Conservation (phyloP, 805 yeast species). For the Isabelozyma heimii region DNA sequence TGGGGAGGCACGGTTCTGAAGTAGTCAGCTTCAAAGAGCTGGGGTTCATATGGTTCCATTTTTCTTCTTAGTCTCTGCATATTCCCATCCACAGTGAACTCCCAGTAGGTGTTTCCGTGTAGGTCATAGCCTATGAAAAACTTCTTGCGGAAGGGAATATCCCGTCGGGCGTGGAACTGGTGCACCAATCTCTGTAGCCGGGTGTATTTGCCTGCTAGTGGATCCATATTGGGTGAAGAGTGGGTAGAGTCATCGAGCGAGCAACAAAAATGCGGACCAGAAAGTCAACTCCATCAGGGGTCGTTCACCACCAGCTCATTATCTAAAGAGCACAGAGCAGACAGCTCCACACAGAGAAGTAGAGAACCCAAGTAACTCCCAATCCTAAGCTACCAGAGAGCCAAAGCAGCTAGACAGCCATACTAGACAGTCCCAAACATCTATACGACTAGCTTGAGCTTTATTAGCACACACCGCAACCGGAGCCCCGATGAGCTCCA, state of each 20-base stretch:
- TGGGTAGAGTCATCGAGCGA: background rate
- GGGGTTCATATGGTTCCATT: conserved; percentile 51
- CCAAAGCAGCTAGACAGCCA: no score
- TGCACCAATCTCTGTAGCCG: conserved; percentile 48
- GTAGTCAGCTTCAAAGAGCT: conserved; percentile 54
- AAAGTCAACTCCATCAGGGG: background rate
- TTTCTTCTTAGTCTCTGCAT: conserved; percentile 59
- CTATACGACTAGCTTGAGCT: no score
- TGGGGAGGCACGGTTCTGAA: conserved; percentile 61
- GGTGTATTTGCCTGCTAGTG: conserved; percentile 47
- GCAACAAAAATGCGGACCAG: background rate
- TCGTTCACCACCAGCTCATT: background rate
- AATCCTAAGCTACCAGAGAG: no score
- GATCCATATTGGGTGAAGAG: conserved; percentile 38
- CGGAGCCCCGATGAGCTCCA: background rate
- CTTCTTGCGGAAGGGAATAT: conserved; percentile 64
- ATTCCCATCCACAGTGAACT: conserved; percentile 56
- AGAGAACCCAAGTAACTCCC: no score
- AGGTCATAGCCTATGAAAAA: conserved; percentile 77
- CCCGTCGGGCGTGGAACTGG: conserved; percentile 58
- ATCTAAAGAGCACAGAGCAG: background rate
- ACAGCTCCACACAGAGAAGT: no score
- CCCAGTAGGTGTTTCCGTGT: conserved; percentile 88
- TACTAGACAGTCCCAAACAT: no score
- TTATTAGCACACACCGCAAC: no score